These are phyloP conservation scores for Hypoxylon crocopeplum DNA, from an alignment of 495 filamentous ascomycete genomes.

Conservation along the genomic window DNA sequence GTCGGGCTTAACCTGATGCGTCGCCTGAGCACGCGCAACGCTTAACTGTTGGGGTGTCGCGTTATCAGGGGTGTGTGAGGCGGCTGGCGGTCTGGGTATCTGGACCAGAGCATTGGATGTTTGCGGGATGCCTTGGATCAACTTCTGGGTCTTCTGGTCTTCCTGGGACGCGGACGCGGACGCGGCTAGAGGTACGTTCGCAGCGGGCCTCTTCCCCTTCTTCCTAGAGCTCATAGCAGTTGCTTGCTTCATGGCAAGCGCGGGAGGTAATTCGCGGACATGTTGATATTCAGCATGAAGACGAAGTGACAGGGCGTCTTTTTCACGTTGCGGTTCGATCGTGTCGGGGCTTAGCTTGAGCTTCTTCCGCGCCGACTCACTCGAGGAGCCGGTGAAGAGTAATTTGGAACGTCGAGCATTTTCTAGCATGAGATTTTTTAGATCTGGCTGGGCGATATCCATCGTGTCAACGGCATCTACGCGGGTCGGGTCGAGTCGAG, in stretches of 20 bases:
- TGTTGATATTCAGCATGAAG: conserved; percentile 76
- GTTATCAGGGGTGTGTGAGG: conserved; percentile 15
- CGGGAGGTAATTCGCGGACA: conserved; percentile 81
- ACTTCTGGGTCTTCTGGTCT: conserved; percentile 66
- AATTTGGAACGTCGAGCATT: conserved; percentile 51
- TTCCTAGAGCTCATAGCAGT: conserved; percentile 46
- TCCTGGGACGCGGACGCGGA: conserved; percentile 43
- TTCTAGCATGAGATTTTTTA: conserved; percentile 47
- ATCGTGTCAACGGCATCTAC: too few species aligned
- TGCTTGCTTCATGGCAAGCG: conserved; percentile 84
- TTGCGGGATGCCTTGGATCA: conserved; percentile 71
- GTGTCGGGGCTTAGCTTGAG: conserved; percentile 49
- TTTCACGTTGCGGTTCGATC: conserved; percentile 47
- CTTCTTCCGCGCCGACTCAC: conserved; percentile 47
- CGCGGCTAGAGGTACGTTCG: conserved; percentile 50
- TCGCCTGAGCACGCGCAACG: conserved; percentile 70
- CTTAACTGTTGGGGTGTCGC: conserved; percentile 48
- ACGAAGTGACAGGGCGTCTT: conserved; percentile 53
- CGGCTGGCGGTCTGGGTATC: conserved; percentile 43
- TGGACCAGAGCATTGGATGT: conserved; percentile 66
- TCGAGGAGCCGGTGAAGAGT: conserved; percentile 44
- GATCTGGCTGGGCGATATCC: conserved; percentile 36
- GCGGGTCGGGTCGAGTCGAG: too few species aligned
- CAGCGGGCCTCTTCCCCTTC: conserved; percentile 58
- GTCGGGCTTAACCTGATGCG: conserved; percentile 78